Conservation (phyloP, 2,329 filamentous ascomycete genomes). For the Pseudogymnoascus sp. region DNA sequence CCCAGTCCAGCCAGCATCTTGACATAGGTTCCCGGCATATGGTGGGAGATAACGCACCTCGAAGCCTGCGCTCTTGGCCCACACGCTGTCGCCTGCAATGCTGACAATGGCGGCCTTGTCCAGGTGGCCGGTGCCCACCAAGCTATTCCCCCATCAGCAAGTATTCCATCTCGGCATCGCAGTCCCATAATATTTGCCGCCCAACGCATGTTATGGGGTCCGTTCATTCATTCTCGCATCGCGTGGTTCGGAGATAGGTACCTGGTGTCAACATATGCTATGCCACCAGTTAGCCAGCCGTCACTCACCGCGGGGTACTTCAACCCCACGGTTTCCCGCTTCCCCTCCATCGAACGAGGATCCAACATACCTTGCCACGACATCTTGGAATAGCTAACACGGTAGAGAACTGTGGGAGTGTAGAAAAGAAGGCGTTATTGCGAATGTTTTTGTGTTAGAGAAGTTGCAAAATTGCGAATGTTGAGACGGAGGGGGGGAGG, state of each 20-base stretch:
- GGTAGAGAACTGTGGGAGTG: conserved; percentile 2
- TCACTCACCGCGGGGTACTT: conserved; percentile 23
- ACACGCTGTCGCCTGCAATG: conserved; percentile 68
- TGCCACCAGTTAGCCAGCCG: conserved; percentile 5
- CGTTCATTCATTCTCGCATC: background rate
- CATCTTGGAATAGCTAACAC: conserved; percentile 40
- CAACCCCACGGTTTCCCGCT: background rate
- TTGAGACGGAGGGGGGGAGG: background rate
- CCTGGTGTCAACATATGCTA: conserved; percentile 57
- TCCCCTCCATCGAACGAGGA: conserved; percentile 12
- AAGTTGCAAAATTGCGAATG: conserved; percentile 2
- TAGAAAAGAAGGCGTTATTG: background rate
- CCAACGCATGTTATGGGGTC: background rate
- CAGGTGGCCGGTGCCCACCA: conserved; percentile 70
- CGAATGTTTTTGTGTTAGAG: background rate
- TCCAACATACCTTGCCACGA: conserved; percentile 63
- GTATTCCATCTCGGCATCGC: background rate
- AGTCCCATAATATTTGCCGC: background rate
- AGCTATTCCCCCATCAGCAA: conserved; percentile 44
- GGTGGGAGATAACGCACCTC: conserved; percentile 22
- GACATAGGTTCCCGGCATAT: background rate
- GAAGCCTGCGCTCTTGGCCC: conserved; percentile 67
- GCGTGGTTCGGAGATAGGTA: conserved; percentile 30
- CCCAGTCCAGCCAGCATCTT: background rate
- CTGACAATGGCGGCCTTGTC: conserved; percentile 83